A percentile compares a stretch with the other conserved stretches of the same genome.
Conservation (phyloP, 2,329 filamentous ascomycete species). For the Rhynchosporium graminicola region DNA sequence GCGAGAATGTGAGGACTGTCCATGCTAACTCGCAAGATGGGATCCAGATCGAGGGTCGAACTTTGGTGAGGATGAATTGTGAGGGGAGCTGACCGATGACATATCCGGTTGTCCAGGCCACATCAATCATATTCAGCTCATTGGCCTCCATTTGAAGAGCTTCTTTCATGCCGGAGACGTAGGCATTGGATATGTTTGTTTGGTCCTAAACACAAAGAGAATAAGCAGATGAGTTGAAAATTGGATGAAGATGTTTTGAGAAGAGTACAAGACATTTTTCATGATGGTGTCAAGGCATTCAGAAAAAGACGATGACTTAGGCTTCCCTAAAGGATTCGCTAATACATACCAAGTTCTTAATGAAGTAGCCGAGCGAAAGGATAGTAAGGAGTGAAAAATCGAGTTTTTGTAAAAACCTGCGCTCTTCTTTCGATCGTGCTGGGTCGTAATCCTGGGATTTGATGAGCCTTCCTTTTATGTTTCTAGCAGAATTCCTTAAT, state of each 20-base stretch:
- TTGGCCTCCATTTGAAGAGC: slow-evolving; percentile 49
- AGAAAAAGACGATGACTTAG: no score
- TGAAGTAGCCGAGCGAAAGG: slow-evolving; percentile 37
- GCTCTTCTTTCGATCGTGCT: slow-evolving; percentile 25
- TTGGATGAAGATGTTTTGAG: no score
- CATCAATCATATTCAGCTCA: slow-evolving; percentile 44
- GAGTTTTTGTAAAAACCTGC: slow-evolving; percentile 36
- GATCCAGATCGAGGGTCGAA: slow-evolving; percentile 48
- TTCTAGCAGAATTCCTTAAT: neutral
- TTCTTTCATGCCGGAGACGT: slow-evolving; percentile 49
- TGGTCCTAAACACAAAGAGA: slow-evolving; percentile 20
- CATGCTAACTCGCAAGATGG: slow-evolving; percentile 45
- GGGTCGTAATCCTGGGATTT: slow-evolving; percentile 26
- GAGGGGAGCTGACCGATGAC: slow-evolving; percentile 49
- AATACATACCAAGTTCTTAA: slow-evolving; percentile 31
- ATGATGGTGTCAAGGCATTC: no score
- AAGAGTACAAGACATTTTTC: no score
- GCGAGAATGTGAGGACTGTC: slow-evolving; percentile 42
- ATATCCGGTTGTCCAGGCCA: slow-evolving; percentile 56
- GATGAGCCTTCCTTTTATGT: neutral
- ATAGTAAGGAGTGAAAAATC: slow-evolving; percentile 36
- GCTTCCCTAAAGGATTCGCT: no score
- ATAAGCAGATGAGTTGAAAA: no score
- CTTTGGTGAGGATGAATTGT: slow-evolving; percentile 44
- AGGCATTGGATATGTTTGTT: slow-evolving; percentile 44